Base-by-base conservation (phyloP, 805 yeast genomes). In the Candida andamanensis region DNA sequence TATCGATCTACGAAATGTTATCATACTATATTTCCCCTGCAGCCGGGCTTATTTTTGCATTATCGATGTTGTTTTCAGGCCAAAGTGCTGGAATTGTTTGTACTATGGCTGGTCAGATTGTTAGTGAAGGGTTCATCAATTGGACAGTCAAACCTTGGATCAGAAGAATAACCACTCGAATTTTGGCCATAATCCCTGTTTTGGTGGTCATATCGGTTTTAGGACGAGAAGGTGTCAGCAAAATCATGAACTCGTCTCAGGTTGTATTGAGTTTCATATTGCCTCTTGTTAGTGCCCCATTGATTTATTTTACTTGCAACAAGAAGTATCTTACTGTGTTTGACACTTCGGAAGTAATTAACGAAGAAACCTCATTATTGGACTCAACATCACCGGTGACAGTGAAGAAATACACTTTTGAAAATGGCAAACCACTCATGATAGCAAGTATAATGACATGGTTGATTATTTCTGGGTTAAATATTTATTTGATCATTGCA, bases 71-170 rank as follows among this genome's bases (percentile, higher is more conserved):
- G 13, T 66, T 63, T 34, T 56, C 70, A 2, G 72, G 72, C 17
- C 72, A 66, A 36, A 60, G 68, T 41, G 72, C 72, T 4, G 72
- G 72, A 11, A 65, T 66, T 23, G 72, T 66, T 9, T 66, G 72
- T 43, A 66, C 72, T 4, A 66, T 66, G 72, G 67, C 72, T 2
- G 72, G 72, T 9, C 72, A 66, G 42, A 66, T 66, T 33, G 55
- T 66, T 11, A 56, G 65, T 23, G 72, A 66, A 39, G 72, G 72
- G 0, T 66, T 66, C 41, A 62, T 66, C 29, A 62, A 63, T 39
- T 66, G 72, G 72, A 44, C 67, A 1, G 41, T 66, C 28, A 44
- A 47, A 32, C 71, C 72, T 1, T 66, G 72, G 72, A 45, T 61
- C 6, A 56, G 72, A 35, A 47, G 72, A 29, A 49, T 66, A 10